Percentiles rank a stretch among this genome's conserved stretches.
Evolutionary conservation across 129 eudicot species (phyloP).

Genomic region (Helianthus tuberosus): DNA sequence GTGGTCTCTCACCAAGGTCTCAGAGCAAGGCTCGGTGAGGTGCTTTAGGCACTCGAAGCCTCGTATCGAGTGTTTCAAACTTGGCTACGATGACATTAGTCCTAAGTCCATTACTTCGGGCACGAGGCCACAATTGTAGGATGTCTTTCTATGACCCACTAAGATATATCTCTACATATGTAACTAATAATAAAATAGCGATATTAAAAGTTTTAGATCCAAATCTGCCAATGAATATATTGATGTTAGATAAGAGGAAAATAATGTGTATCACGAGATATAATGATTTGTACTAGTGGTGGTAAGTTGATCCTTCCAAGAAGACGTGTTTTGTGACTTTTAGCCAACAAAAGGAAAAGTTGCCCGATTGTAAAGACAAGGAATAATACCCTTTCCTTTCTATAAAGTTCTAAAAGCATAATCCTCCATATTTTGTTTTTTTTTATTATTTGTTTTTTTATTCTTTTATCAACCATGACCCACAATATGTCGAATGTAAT

Average conservation of each 20-base stretch:
- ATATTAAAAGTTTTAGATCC: not conserved
- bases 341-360: constrained; percentile 45
- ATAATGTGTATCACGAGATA: constrained; percentile 15
- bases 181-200: not conserved
- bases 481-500: constrained; percentile 15
- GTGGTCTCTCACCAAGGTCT: no score
- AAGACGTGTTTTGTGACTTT: constrained; percentile 46
- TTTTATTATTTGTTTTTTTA: not conserved
- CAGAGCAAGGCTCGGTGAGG: no score
- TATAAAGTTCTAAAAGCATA: constrained; percentile 42
- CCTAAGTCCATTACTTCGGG: not conserved
- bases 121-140: not conserved
- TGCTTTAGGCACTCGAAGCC: not conserved
- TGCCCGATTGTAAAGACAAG: constrained; percentile 56
- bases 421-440: not conserved
- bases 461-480: constrained; percentile 22
- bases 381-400: constrained; percentile 41
- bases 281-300: constrained; percentile 13
- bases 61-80: not conserved
- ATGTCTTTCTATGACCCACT: not conserved
- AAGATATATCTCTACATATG: not conserved
- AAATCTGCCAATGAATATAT: not conserved
- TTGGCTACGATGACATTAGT: not conserved
- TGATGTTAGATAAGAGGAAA: not conserved
- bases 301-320: constrained; percentile 32